phyloP scores from a whole-genome alignment of 345 rosid species.

The Salix caprea region DNA sequence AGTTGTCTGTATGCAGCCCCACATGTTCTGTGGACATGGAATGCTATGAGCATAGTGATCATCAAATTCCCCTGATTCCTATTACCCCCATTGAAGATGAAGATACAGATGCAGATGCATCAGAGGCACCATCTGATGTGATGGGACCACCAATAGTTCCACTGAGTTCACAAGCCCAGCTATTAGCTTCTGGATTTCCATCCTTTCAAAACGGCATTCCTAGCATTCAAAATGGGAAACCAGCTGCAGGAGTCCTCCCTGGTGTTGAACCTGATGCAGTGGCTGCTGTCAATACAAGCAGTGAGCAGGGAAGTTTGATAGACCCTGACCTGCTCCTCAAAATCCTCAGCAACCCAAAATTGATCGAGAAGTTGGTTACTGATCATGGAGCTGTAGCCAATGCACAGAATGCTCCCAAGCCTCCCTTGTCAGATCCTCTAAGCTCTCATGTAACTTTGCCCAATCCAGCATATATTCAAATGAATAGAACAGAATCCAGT shows the following conservation, averaged over 20 bases:
- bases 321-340: conserved; percentile 76
- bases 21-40: conserved; percentile 40
- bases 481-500: conserved; percentile 39
- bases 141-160: conserved; percentile 22
- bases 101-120: conserved; percentile 27
- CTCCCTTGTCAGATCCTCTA: conserved; percentile 23
- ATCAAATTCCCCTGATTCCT: conserved; percentile 55
- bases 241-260: conserved; percentile 26
- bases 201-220: conserved; percentile 23
- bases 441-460: conserved; percentile 19
- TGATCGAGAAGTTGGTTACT: conserved; percentile 65
- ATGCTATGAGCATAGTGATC: conserved; percentile 38
- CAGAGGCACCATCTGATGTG: conserved; percentile 39
- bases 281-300: conserved; percentile 61
- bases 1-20: conserved; percentile 54
- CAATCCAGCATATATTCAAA: conserved; percentile 33
- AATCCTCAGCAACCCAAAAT: conserved; percentile 71
- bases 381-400: conserved; percentile 45
- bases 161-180: conserved; percentile 30
- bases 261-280: conserved; percentile 53
- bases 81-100: conserved; percentile 83
- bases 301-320: conserved; percentile 58
- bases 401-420: conserved; percentile 29
- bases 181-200: conserved; percentile 32
- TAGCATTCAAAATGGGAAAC: conserved; percentile 28